phyloP scores from a whole-genome alignment of 495 filamentous ascomycete species.

The Penicillium paxilli region DNA sequence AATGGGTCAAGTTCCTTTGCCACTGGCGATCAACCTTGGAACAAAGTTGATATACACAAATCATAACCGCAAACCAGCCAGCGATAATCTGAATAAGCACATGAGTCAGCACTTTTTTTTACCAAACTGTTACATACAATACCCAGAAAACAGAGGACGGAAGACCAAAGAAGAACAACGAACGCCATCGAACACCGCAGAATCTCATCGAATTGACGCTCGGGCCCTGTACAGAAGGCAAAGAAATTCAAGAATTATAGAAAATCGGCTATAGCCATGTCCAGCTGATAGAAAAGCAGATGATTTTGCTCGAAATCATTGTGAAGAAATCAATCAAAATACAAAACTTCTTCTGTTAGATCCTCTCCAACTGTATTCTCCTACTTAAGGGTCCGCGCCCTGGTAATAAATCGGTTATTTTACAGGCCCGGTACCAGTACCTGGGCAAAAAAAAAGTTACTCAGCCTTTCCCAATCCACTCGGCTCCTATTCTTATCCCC shows the following conservation, averaged over 20 bases:
- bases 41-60: neutral
- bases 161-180: slow-evolving; percentile 23
- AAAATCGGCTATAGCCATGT: no score
- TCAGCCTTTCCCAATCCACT: slow-evolving; percentile 19
- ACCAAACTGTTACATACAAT: no score
- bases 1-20: neutral
- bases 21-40: neutral
- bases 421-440: slow-evolving; percentile 19
- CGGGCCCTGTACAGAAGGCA: slow-evolving; percentile 31
- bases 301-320: no score
- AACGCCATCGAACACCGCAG: slow-evolving; percentile 36
- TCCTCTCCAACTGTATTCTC: no score
- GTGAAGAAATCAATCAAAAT: no score
- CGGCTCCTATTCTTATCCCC: slow-evolving; percentile 22
- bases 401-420: slow-evolving; percentile 22
- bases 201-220: slow-evolving; percentile 33
- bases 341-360: no score
- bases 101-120: slow-evolving; percentile 13
- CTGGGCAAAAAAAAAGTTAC: slow-evolving; percentile 27
- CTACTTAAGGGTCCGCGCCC: slow-evolving; percentile 1
- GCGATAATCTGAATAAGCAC: neutral
- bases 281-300: slow-evolving; percentile 11
- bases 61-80: neutral
- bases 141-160: slow-evolving; percentile 11
- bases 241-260: slow-evolving; percentile 23